These are phyloP conservation scores for Ceratobasidium sp. DNA, from an alignment of 1,284 basidiomycete genomes.

Conservation along the genomic window DNA sequence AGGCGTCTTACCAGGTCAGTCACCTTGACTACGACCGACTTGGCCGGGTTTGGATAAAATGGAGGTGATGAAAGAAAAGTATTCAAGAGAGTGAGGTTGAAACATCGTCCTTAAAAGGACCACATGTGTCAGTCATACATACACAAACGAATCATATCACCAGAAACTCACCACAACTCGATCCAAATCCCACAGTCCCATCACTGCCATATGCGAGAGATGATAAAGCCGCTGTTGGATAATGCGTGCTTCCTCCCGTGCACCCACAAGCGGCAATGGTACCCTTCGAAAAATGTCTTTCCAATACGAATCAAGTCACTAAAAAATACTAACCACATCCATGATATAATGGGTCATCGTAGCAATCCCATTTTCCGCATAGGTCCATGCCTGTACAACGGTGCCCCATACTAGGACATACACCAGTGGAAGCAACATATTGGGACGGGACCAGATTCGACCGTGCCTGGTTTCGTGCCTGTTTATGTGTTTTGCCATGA, in stretches of 20 bases:
- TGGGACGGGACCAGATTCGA: neutral
- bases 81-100: slow-evolving; percentile 72
- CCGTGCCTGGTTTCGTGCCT: neutral
- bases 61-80: slow-evolving; percentile 69
- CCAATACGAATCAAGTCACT: neutral
- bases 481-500: slow-evolving; percentile 9
- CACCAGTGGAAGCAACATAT: neutral
- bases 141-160: neutral
- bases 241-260: slow-evolving; percentile 67
- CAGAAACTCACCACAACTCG: slow-evolving; percentile 58
- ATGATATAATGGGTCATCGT: slow-evolving; percentile 39
- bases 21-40: slow-evolving; percentile 58
- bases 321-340: slow-evolving; percentile 20
- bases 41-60: slow-evolving; percentile 66
- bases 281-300: slow-evolving; percentile 11
- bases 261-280: slow-evolving; percentile 61
- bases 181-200: slow-evolving; percentile 64
- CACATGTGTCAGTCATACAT: neutral
- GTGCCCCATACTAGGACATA: slow-evolving; percentile 1
- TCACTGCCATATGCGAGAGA: slow-evolving; percentile 76
- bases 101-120: slow-evolving; percentile 59
- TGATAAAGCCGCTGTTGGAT: slow-evolving; percentile 74
- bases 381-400: slow-evolving; percentile 20
- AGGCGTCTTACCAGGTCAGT: slow-evolving; percentile 36
- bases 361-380: slow-evolving; percentile 31